phyloP scores from a whole-genome alignment of 768 basidiomycete genomes.

The Hysterangium stoloniferum region DNA sequence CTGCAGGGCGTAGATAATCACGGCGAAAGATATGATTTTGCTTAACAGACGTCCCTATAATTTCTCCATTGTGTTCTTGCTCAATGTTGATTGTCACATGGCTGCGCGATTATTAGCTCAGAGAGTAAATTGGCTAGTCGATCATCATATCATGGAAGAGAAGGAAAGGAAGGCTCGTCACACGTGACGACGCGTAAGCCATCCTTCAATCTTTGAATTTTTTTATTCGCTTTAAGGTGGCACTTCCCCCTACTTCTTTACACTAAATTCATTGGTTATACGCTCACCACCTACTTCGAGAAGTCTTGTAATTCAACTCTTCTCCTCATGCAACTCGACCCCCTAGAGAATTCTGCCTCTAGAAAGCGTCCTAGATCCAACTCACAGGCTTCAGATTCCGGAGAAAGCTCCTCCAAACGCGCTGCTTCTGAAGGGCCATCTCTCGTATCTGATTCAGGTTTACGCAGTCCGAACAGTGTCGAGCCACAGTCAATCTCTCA shows the following conservation, averaged over 20 bases:
- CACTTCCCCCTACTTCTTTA: background rate
- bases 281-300: no score
- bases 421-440: constrained; percentile 59
- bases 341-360: constrained; percentile 2
- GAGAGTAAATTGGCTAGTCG: background rate
- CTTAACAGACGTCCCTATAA: no score
- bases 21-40: constrained; percentile 4
- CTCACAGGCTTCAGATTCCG: constrained; percentile 18
- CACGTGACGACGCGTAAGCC: constrained; percentile 11
- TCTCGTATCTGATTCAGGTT: constrained; percentile 33
- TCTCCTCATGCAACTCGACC: background rate
- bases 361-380: constrained; percentile 25
- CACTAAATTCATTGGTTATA: background rate
- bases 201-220: background rate
- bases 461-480: constrained; percentile 24
- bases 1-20: constrained; percentile 11
- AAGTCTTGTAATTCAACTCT: no score
- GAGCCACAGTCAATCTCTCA: constrained; percentile 12
- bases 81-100: background rate
- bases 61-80: no score
- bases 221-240: background rate
- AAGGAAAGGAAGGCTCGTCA: background rate
- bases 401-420: constrained; percentile 60
- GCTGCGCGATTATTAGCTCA: background rate
- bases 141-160: background rate